Base-by-base conservation (phyloP, 2,329 filamentous ascomycete species). In the Coleophoma crateriformis region DNA sequence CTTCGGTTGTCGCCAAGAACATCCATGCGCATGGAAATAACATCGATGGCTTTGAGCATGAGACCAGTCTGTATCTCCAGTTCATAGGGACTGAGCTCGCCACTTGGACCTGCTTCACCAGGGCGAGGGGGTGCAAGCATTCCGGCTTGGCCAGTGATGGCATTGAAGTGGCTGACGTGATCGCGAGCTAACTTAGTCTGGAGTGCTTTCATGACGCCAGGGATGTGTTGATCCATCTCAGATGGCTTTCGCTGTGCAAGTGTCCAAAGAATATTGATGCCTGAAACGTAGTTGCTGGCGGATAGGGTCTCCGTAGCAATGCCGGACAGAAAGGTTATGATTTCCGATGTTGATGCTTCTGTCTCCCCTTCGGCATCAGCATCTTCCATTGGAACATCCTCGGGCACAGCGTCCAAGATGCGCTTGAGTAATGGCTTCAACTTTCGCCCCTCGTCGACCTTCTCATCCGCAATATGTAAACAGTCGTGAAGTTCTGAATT, bases 41-140 rank as follows among this genome's bases (percentile, higher is more conserved):
- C 84, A 61, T 97, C 91, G 54, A 99, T 91, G 10, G 91, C 89
- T 71, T 97, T 97, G 62, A 96, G 85, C 68, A 97, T 95, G 39
- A 99, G 72, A 50, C 87, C 85, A 8, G 90, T 91, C 56, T 94
- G 91, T n/a, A 95, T 81, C 61, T 95, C 88, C 32, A 91, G 77
- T 52, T 96, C 90, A 60, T 90, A 87, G 6, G 82, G 72, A 48
- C 85, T 84, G 64, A 89, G 77, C 53, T 86, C 79, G 37, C 75
- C 74, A 13, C 67, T 63, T 13, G 75, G 74, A 27, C 76, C 74
- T 54, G 71, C 77, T 14, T 82, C 77, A 33, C 72, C 61, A 15
- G 61, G 46, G 59, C 68, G 60, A 57, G 65, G 46, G 54, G 67
- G 53, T 50, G 58, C 56, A 59, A 68, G 49, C 44, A 61, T 44